A percentile compares a stretch with the other conserved stretches of the same genome.
These are phyloP conservation scores for Melaleuca alternifolia DNA, from an alignment of 345 rosid species.

Conservation along the genomic window DNA sequence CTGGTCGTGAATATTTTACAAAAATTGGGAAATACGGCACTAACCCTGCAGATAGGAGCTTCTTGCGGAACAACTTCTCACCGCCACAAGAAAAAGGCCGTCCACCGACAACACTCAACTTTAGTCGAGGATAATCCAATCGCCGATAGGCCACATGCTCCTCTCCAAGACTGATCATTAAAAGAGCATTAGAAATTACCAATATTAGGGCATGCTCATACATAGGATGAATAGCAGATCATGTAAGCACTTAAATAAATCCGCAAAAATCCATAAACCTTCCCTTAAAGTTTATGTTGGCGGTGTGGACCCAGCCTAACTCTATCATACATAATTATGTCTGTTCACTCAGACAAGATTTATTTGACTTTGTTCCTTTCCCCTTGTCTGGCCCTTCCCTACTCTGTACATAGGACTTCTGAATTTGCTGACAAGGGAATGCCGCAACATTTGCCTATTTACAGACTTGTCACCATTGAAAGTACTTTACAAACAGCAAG, in stretches of 20 bases:
- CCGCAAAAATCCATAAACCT: background rate
- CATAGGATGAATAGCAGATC: background rate
- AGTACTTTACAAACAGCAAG: background rate
- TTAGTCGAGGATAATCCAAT: slow-evolving; percentile 52
- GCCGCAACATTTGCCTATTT: background rate
- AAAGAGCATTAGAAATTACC: background rate
- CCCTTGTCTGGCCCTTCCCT: background rate
- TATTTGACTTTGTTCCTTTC: background rate
- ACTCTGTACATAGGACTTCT: background rate
- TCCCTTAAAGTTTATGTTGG: background rate
- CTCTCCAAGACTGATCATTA: slow-evolving; percentile 53
- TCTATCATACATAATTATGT: background rate
- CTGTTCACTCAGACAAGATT: background rate
- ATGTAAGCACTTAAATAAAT: background rate
- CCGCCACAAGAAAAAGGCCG: slow-evolving; percentile 92
- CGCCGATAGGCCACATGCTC: slow-evolving; percentile 69
- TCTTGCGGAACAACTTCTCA: slow-evolving; percentile 35
- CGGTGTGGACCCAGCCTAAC: background rate
- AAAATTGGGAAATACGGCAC: background rate
- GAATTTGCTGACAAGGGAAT: background rate
- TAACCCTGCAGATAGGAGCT: slow-evolving; percentile 52
- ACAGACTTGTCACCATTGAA: background rate
- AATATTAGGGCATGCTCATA: background rate
- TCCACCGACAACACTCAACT: slow-evolving; percentile 82
- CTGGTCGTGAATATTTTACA: background rate